Percentiles rank a stretch among this genome's conserved stretches.
Conservation (phyloP, 257 asterid species). For the Fraxinus anomala region DNA sequence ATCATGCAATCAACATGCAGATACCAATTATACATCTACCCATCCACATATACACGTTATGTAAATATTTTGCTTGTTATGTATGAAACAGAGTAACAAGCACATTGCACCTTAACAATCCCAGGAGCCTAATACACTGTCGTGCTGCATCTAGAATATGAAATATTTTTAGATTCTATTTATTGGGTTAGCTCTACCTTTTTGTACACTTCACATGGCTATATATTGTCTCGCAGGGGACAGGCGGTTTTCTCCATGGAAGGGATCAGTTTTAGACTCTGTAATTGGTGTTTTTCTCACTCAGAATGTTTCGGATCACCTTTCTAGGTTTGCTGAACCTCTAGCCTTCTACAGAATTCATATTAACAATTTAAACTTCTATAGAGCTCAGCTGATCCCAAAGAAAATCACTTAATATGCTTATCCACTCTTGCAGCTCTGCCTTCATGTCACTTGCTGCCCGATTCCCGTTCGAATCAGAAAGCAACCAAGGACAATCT, state of each 20-base stretch:
- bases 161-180: background rate
- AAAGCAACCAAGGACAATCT: conserved; percentile 32
- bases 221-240: conserved; percentile 47
- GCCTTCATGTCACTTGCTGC: conserved; percentile 75
- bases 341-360: conserved; percentile 8
- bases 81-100: background rate
- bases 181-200: background rate
- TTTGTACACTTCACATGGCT: conserved; percentile 6
- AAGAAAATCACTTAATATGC: conserved; percentile 9
- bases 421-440: conserved; percentile 52
- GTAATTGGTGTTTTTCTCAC: conserved; percentile 77
- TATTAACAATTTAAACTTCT: conserved; percentile 1
- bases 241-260: conserved; percentile 73
- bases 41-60: background rate
- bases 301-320: conserved; percentile 75
- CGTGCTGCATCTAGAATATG: conserved; percentile 5
- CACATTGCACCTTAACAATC: background rate
- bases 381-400: conserved; percentile 10
- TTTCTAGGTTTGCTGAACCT: conserved; percentile 57
- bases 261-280: conserved; percentile 80
- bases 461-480: conserved; percentile 46
- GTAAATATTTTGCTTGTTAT: background rate
- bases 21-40: background rate
- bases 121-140: background rate
- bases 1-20: background rate